Evolutionary conservation across 2,329 filamentous ascomycete genomes (phyloP), one percentile per base, ranked within the genome.

Genomic region (Delphinella strobiligena): DNA sequence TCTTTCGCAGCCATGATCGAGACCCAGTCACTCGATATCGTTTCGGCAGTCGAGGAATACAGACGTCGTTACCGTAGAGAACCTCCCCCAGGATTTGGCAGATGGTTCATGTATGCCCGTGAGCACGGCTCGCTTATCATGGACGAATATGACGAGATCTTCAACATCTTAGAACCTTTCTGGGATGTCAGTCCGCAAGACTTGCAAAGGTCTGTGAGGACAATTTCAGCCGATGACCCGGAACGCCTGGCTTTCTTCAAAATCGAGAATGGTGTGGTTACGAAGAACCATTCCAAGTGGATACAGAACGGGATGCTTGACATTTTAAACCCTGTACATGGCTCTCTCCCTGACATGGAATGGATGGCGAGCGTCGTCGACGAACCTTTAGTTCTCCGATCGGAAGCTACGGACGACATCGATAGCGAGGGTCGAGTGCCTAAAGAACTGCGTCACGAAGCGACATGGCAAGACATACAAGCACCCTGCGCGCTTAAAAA

Each of bases 351-450:
- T 0, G 52, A 68, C 18, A 40, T 67, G 9, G 53, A 52, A 7
- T 62, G 72, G 17, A 54, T 70, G 0, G 51, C 70, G 11, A 72
- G 71, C 34, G 59, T 63, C 30, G 51, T 71, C 3, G 68, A 73
- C 37, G 67, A 73, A 44, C 66, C 69, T 1, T 52, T 60, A 3
- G 60, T 68, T 3, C 8, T 71, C 51, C 2, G 57, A 51, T 17
- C 37, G 7, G 18, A 19, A 5, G 22, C 35, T 16, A 17, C 22
- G 2, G 37, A 32, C 16, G n/a, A 36, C 30, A 17, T 16, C 14
- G n/a, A 35, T 9, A 9, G 5, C 9, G 5, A 10, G 14, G 14
- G 18, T 2, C 11, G 16, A 5, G 33, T 16, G n/a, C 18, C 18
- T 10, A n/a, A 35, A 10, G 16, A 35, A 10, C 33, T 35, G 14